Base-by-base conservation (phyloP, 2,329 filamentous ascomycete species). In the Thermothelomyces thermophilus region DNA sequence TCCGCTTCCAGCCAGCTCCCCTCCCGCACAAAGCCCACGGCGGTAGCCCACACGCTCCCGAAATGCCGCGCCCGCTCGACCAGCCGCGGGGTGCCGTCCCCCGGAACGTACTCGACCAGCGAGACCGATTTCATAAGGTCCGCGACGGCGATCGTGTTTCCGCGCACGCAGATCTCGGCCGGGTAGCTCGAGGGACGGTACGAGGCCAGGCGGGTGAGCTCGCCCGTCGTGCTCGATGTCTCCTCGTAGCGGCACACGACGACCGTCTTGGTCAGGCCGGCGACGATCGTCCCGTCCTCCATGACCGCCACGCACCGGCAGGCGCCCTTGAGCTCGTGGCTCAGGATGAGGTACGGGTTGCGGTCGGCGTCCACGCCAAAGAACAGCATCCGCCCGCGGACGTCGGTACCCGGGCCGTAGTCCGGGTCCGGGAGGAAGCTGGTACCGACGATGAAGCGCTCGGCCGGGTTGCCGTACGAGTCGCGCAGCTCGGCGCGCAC, bases 71-170 rank as follows among this genome's bases (percentile, higher is more conserved):
- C 86, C 3, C 86, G 73, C 70, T 95, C 89, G 0, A 74, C 73
- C 7, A 97, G 73, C 46, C 73, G 78, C 47, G 84, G 79, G 10
- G 75, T 69, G n/a, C 77, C 67, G 1, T 77, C 80, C 3, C 78
- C 69, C 2, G 76, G 75, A 0, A 75, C 72, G 62, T 85, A 93
- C 62, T 93, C 76, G 8, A 96, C 73, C 5, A 97, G 71, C 1
- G 86, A 83, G 20, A 95, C 74, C 1, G 88, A 95, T 69, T 97
- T 96, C 87, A 95, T 96, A 40, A 98, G 71, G 63, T 98, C 93
- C 0, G 85, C 87, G 9, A 97, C 83, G 0, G 87, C 88, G 55
- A 98, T 90, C 20, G 80, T 74, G 58, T 84, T 83, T 1, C 79
- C 86, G 1, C 81, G 79, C 13, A 96, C 77, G 9, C 84, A 82